These are phyloP conservation scores for Phtheirospermum japonicum DNA, from an alignment of 257 asterid species.

Conservation along the genomic window DNA sequence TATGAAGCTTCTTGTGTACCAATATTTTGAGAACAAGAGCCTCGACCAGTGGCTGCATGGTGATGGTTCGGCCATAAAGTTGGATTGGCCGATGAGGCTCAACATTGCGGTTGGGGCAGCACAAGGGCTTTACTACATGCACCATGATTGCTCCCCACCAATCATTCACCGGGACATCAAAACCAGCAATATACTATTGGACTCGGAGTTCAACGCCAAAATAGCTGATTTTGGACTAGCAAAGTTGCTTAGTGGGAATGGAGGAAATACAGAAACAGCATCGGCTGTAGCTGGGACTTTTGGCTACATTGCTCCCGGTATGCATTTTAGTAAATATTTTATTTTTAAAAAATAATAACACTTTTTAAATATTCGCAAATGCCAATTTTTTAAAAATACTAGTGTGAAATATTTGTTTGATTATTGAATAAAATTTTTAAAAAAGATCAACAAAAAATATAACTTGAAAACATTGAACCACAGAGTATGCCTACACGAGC, in stretches of 20 bases:
- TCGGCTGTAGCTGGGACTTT: constrained; percentile 63
- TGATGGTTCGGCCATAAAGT: neutral
- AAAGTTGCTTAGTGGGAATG: constrained; percentile 43
- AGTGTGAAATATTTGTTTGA: too few species aligned
- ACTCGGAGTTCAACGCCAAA: constrained; percentile 48
- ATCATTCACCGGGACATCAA: constrained; percentile 66
- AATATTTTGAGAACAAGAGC: constrained; percentile 57
- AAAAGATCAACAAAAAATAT: too few species aligned
- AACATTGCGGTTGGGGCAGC: constrained; percentile 63
- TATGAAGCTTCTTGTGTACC: constrained; percentile 56
- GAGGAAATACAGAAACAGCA: constrained; percentile 43
- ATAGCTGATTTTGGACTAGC: constrained; percentile 71
- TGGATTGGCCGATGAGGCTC: constrained; percentile 67
- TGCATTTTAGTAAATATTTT: neutral
- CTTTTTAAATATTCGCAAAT: too few species aligned
- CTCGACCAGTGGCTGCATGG: constrained; percentile 59
- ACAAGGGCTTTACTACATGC: constrained; percentile 70
- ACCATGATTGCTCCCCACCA: constrained; percentile 57
- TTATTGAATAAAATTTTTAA: too few species aligned
- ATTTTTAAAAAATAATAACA: too few species aligned
- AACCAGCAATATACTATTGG: constrained; percentile 64
- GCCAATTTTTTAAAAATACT: too few species aligned
- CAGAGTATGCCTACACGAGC: constrained; percentile 38
- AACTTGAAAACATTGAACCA: constrained; percentile 7
- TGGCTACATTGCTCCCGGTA: constrained; percentile 76